Evolutionary conservation across 345 rosid genomes (phyloP).

Genomic region (Citrus maxima): DNA sequence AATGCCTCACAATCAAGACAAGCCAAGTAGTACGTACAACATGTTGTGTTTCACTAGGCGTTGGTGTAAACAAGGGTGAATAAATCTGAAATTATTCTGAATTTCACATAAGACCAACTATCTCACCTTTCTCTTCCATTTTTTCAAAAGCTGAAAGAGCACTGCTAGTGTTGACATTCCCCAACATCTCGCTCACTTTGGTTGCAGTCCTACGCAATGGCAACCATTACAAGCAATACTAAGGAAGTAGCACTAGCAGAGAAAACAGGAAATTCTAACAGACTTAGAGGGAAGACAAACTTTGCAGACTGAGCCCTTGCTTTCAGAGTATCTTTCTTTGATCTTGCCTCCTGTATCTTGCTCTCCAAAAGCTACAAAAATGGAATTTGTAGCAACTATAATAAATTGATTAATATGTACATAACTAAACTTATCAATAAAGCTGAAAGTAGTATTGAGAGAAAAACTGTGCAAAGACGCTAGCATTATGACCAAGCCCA

Average conservation of each 20-base stretch:
- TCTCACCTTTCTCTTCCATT: conserved; percentile 85
- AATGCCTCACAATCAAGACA: neutral
- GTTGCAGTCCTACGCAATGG: conserved; percentile 57
- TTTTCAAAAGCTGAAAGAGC: conserved; percentile 78
- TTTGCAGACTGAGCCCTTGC: conserved; percentile 92
- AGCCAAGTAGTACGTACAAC: neutral
- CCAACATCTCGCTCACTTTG: conserved; percentile 78
- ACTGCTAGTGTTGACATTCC: conserved; percentile 70
- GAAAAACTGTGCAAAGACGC: neutral
- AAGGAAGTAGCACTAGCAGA: neutral
- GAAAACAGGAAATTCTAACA: neutral
- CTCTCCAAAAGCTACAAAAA: conserved; percentile 84
- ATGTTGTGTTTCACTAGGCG: neutral
- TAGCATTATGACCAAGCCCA: neutral
- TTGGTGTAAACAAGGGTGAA: neutral
- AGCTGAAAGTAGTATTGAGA: neutral
- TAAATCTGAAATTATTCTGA: neutral
- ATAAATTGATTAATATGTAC: conserved; percentile 12
- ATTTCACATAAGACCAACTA: neutral
- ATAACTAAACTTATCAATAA: conserved; percentile 6
- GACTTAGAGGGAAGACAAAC: conserved; percentile 37
- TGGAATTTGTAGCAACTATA: conserved; percentile 16
- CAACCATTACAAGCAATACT: conserved; percentile 5
- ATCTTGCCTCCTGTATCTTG: conserved; percentile 96
- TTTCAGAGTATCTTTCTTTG: conserved; percentile 94